Base-by-base conservation (phyloP, 352 stramenopile species). In the Globisporangium nodosum region DNA sequence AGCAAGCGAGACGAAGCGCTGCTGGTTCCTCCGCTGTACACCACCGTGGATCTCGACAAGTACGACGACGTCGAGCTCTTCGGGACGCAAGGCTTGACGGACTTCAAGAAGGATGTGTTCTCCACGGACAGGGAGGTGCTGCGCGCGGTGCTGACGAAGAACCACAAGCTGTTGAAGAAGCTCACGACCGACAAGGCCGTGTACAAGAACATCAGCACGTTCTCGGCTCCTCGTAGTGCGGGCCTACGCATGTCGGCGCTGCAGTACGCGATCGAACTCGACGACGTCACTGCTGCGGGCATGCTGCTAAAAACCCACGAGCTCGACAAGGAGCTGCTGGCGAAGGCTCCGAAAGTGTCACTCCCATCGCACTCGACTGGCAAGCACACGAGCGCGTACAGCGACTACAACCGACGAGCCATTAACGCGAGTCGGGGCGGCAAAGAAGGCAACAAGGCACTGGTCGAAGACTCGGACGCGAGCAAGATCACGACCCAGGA, bases 391-490 rank as follows among this genome's bases (percentile, higher is more conserved):
- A 92, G 83, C 56, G 57, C 71, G 18, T 92, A 70, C 62, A 92
- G 83, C 57, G 83, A 92, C 52, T 92, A 92, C 65, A 90, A 92
- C 59, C 78, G 83, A 0, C 74, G 83, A 16, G 80, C 82, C 21
- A 85, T 92, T 58, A 92, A 92, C 51, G 83, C 83, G 15, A 92
- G 83, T 72, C 83, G 83, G 5, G 80, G 80, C 7, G 83, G 83
- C 2, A 86, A 84, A 49, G 83, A 92, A 65, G 83, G 83, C 43
- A 89, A 90, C 53, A 90, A 90, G 15, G 83, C 83, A 6, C 59
- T 92, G 1, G 63, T 90, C 16, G 70, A 64, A 24, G 82, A 92
- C 48, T n/a, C 42, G 1, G 58, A 52, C 20, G 51, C 30, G 5
- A 39, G 48, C 33, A 13, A 8, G 13, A 20, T 65, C 20, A 42